These are phyloP conservation scores for Aspergillus diversus DNA, from an alignment of 495 filamentous ascomycete species.

Conservation along the genomic window DNA sequence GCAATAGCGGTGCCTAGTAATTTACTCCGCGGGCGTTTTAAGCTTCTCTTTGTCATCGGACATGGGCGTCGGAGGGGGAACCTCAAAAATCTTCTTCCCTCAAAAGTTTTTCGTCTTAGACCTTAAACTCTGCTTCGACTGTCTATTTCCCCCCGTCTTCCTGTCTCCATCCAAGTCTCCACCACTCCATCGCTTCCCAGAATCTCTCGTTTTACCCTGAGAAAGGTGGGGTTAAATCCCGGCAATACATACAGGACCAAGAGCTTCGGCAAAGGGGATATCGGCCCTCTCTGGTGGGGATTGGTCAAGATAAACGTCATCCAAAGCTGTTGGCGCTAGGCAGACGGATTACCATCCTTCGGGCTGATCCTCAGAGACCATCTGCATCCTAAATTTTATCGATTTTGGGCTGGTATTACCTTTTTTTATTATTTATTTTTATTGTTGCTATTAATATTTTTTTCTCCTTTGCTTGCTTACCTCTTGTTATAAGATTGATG, in stretches of 20 bases:
- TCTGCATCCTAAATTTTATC: constrained; percentile 13
- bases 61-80: too few species aligned
- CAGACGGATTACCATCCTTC: constrained; percentile 31
- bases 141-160: not conserved
- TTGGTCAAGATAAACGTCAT: constrained; percentile 25
- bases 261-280: not conserved
- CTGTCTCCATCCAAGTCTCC: not conserved
- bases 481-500: constrained; percentile 13
- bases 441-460: constrained; percentile 1
- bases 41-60: not conserved
- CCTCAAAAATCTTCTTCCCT: not conserved
- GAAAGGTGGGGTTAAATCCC: not conserved
- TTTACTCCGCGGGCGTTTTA: not conserved
- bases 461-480: constrained; percentile 1
- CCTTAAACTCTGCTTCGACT: not conserved
- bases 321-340: constrained; percentile 23
- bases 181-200: not conserved
- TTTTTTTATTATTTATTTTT: constrained; percentile 3
- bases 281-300: not conserved
- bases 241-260: not conserved
- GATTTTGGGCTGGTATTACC: constrained; percentile 10
- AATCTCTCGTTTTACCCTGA: not conserved
- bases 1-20: not conserved
- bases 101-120: not conserved
- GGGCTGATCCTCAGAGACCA: constrained; percentile 17